phyloP scores from a whole-genome alignment of 768 basidiomycete species.

The Dioszegia hungarica region DNA sequence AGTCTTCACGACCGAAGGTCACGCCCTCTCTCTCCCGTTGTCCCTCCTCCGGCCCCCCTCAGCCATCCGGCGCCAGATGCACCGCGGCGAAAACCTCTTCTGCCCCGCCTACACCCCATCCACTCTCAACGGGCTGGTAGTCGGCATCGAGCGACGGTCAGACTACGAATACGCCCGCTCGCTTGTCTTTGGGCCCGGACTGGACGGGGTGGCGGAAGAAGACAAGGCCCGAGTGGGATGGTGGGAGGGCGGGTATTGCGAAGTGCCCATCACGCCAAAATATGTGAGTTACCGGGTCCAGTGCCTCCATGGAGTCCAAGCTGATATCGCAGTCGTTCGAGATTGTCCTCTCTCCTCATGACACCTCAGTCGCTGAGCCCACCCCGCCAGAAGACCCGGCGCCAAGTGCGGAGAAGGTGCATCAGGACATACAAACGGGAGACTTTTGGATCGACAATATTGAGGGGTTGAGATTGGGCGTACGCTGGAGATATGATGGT shows the following conservation, averaged over 20 bases:
- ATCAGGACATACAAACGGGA: slow-evolving; percentile 59
- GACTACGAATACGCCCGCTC: slow-evolving; percentile 78
- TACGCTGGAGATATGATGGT: slow-evolving; percentile 73
- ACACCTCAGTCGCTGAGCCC: slow-evolving; percentile 50
- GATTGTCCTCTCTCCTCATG: slow-evolving; percentile 63
- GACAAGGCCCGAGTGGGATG: slow-evolving; percentile 15
- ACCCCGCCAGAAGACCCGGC: slow-evolving; percentile 60
- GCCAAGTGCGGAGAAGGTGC: slow-evolving; percentile 65
- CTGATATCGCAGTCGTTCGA: slow-evolving; percentile 63
- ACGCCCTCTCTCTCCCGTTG: slow-evolving; percentile 66
- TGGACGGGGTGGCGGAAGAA: slow-evolving; percentile 15
- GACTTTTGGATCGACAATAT: slow-evolving; percentile 67
- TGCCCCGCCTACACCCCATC: slow-evolving; percentile 63
- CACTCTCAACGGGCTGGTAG: slow-evolving; percentile 54
- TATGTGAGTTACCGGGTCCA: slow-evolving; percentile 19
- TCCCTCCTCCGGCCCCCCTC: slow-evolving; percentile 59
- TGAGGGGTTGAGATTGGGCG: slow-evolving; percentile 69
- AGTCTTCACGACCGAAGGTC: slow-evolving; percentile 94
- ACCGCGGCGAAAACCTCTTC: slow-evolving; percentile 23
- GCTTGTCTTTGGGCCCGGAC: slow-evolving; percentile 54
- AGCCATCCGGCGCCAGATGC: slow-evolving; percentile 55
- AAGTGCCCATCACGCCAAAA: slow-evolving; percentile 18
- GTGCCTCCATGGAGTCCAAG: neutral
- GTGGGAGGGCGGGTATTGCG: slow-evolving; percentile 31
- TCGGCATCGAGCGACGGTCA: slow-evolving; percentile 65